phyloP scores from a whole-genome alignment of 2,329 filamentous ascomycete species.

The Ophiostoma sp. region DNA sequence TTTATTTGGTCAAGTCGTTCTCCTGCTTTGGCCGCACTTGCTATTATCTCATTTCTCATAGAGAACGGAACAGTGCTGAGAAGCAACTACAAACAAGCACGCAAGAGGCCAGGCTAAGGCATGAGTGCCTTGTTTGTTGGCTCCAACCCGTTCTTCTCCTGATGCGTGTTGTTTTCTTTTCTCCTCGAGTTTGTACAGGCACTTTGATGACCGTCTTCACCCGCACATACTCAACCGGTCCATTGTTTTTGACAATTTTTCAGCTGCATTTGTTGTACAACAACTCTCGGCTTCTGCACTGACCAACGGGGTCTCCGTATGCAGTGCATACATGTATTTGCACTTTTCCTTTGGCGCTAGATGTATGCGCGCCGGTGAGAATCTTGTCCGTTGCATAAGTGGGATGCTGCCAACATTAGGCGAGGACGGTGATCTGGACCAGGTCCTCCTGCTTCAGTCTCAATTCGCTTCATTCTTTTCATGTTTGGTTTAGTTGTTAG shows the following conservation, averaged over 20 bases:
- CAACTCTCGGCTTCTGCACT: neutral
- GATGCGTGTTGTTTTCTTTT: neutral
- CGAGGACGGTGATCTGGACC: neutral
- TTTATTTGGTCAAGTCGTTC: neutral
- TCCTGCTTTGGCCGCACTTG: neutral
- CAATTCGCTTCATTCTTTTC: neutral
- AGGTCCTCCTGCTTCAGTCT: neutral
- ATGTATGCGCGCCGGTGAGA: neutral
- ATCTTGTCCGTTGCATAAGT: neutral
- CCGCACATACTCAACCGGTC: neutral
- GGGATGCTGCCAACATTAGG: neutral
- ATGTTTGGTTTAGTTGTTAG: neutral
- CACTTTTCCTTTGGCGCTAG: neutral
- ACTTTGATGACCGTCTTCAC: neutral
- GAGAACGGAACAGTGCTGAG: neutral
- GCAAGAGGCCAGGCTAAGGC: neutral
- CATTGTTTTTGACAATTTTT: neutral
- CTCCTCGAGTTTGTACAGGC: neutral
- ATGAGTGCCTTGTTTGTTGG: slow-evolving; percentile 3
- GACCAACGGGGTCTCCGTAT: neutral
- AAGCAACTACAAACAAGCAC: neutral
- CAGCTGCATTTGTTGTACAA: neutral
- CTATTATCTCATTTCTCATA: neutral
- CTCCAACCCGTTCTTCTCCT: neutral
- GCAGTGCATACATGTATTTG: neutral